These are phyloP conservation scores for Phytopythium cucurbitacearum DNA, from an alignment of 352 stramenopile species.

Conservation along the genomic window DNA sequence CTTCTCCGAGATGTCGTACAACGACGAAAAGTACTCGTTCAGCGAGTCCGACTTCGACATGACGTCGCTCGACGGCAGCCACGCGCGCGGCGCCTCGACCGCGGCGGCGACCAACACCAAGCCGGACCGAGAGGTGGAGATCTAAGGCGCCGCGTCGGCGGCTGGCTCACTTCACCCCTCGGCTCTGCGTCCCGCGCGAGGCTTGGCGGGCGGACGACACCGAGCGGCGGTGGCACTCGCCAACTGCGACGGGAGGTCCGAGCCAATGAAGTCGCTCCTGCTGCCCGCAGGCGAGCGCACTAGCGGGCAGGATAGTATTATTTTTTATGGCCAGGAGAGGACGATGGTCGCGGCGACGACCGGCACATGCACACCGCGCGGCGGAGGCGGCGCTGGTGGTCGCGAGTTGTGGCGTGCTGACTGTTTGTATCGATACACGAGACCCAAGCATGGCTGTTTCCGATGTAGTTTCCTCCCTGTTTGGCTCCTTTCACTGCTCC, in stretches of 20 bases:
- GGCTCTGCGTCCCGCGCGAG: no score
- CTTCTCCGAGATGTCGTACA: slow-evolving; percentile 80
- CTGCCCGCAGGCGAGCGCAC: neutral
- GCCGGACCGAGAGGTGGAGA: slow-evolving; percentile 58
- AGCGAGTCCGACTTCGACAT: slow-evolving; percentile 40
- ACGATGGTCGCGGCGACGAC: no score
- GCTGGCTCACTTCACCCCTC: no score
- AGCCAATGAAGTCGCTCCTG: neutral
- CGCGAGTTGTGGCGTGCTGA: no score
- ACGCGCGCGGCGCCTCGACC: slow-evolving; percentile 16
- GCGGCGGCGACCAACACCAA: slow-evolving; percentile 4
- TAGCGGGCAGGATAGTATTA: slow-evolving; percentile 3
- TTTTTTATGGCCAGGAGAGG: neutral
- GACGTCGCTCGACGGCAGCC: slow-evolving; percentile 28
- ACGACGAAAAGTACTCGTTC: slow-evolving; percentile 79
- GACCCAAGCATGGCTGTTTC: no score
- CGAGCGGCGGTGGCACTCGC: no score
- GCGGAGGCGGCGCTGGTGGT: no score
- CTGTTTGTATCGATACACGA: no score
- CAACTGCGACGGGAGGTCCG: neutral
- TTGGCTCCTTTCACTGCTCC: no score
- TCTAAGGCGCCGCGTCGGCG: slow-evolving; percentile 20
- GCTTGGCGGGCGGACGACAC: no score
- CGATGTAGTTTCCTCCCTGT: no score
- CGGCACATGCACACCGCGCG: no score